Evolutionary conservation across 768 basidiomycete species (phyloP).

Genomic region (Tephrocybe sp.): DNA sequence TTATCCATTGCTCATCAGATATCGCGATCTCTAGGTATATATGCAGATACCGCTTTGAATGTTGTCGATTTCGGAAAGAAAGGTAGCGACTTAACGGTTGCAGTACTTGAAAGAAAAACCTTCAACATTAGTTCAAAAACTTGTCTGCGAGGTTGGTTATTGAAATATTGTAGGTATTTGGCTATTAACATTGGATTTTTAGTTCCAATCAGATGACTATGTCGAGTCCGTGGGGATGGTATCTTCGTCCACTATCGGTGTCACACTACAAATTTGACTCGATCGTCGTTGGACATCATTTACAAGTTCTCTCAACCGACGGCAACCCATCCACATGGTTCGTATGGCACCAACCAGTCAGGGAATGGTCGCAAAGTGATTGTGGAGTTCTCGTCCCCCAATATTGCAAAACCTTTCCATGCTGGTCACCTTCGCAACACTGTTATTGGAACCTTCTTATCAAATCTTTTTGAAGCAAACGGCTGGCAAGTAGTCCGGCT

Average conservation of each 20-base stretch:
- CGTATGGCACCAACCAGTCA: constrained; percentile 78
- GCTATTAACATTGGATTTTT: not conserved
- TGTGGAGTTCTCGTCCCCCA: constrained; percentile 93
- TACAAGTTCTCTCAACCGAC: constrained; percentile 52
- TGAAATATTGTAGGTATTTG: not conserved
- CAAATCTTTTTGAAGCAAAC: too few species aligned
- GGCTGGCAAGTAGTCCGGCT: too few species aligned
- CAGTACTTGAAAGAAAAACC: constrained; percentile 31
- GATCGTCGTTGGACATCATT: constrained; percentile 25
- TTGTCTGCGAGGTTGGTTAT: constrained; percentile 3
- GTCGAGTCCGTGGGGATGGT: constrained; percentile 9
- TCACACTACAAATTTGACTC: constrained; percentile 5
- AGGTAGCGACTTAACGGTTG: constrained; percentile 87
- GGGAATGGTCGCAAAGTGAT: constrained; percentile 81
- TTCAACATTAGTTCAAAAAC: constrained; percentile 1
- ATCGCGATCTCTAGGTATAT: constrained; percentile 1
- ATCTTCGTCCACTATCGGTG: constrained; percentile 11
- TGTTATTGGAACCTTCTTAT: too few species aligned
- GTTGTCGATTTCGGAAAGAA: constrained; percentile 92
- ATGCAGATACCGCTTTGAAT: constrained; percentile 15
- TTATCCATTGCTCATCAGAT: constrained; percentile 6
- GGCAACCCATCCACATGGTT: constrained; percentile 38
- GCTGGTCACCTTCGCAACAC: constrained; percentile 93
- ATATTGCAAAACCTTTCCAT: constrained; percentile 97
- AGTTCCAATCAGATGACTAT: constrained; percentile 7